Evolutionary conservation across 768 basidiomycete genomes (phyloP), one percentile per base, ranked within the genome.

Genomic region (Coprinopsis sp.): DNA sequence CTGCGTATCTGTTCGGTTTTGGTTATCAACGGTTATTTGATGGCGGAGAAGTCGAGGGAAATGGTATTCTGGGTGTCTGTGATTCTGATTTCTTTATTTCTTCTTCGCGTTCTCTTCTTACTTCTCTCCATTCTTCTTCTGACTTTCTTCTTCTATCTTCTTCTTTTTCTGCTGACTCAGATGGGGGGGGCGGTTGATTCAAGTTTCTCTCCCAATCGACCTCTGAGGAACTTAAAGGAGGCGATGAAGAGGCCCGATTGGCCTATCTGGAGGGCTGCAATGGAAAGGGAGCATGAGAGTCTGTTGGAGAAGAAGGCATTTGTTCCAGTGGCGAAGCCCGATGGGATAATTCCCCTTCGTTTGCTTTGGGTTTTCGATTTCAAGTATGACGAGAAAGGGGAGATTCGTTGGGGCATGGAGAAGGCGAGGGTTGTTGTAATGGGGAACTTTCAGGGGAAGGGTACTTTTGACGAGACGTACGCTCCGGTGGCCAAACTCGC

Each of bases 381-480:
- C 25, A 50, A 50, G 36, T 39, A 39, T 12, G 33, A 44, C 19
- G 21, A 31, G 7, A 21, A 38, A 7, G 42, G 49, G 2, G 21
- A 11, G 12, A 37, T 44, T 1, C n/a, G n/a, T n/a, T n/a, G n/a
- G n/a, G n/a, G 34, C 10, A 6, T 21, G 31, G 38, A 58, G 34
- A 50, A 54, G 37, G 69, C 61, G 0, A n/a, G 62, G 12, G 39
- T 75, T 19, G 69, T 73, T 1, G 70, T 66, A 1, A 55, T 64
- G 51, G 72, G 74, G 0, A 73, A 61, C 50, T 52, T 55, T 3
- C 74, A 74, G 46, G 57, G 61, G 1, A 67, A 69, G 0, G 50
- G 66, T 16, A 64, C 72, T 34, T 74, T 60, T 42, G 55, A 58
- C 22, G 61, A 68, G 21, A 71, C 62, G 0, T 69, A 59, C 34